Base-by-base conservation (phyloP, 495 filamentous ascomycete species). In the Penicillium manginii region DNA sequence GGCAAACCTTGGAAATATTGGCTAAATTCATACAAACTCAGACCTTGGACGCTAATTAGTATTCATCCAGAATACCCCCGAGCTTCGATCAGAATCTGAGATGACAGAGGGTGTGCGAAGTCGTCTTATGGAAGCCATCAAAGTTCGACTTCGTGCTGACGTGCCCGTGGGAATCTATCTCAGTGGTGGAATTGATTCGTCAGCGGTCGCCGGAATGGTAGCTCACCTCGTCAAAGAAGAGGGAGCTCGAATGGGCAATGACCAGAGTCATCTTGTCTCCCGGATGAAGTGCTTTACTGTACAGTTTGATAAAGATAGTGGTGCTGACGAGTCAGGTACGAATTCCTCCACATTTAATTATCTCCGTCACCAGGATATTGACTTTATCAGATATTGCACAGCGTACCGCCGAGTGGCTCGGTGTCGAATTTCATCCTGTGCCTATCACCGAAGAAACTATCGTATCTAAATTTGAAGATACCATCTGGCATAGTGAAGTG, bases 131-230 rank as follows among this genome's bases (percentile, higher is more conserved):
- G 80, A 84, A 17, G 64, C 81, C 1, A 65, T 83, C 4, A 72
- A 72, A 1, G 26, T 82, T 31, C 78, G 81, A 11, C 68, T 84
- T 29, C 72, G 79, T 19, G 81, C 81, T 2, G 81, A 85, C 64
- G 82, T 84, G 0, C 74, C 75, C 7, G 69, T 85, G 7, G 81
- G 81, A 2, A 66, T 85, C 43, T 82, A 79, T 52, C 65, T 84
- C 1, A 77, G 70, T 22, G 82, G 82, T n/a, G 83, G 83, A 2
- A 68, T 85, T 29, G 82, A 83, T 58, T 81, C 77, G 5, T 80
- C 80, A 0, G 72, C 73, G 7, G 65, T 84, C 29, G 82, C 81
- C 15, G 80, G 82, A 14, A 84, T 85, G 63, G 77, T 78, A 21
- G 72, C 71, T 2, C 69, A 82, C 56, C 74, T 83, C 2, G 65